These are phyloP conservation scores for Brassica incana DNA, from an alignment of 345 rosid species.

Conservation along the genomic window DNA sequence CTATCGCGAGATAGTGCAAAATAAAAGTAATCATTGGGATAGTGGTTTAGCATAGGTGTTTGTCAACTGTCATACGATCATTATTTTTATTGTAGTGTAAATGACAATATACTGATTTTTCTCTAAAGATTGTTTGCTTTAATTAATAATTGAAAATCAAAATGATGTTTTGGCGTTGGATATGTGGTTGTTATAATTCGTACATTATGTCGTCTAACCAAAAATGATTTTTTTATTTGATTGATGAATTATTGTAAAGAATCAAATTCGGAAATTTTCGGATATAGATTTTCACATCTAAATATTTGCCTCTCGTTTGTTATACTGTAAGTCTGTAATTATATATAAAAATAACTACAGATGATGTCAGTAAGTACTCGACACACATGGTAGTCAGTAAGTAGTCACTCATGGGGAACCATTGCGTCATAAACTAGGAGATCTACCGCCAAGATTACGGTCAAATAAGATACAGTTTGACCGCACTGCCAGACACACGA, in stretches of 20 bases:
- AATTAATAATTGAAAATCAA: constrained; percentile 34
- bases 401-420: constrained; percentile 1
- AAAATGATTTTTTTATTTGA: background rate
- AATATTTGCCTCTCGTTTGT: background rate
- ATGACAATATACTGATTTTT: constrained; percentile 10
- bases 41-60: background rate
- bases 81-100: background rate
- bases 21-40: constrained; percentile 1
- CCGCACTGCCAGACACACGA: constrained; percentile 32
- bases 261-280: background rate
- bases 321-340: background rate
- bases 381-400: too few relatives aligned
- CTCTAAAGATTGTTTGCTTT: constrained; percentile 19
- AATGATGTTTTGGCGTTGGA: background rate
- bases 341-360: background rate
- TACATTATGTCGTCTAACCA: constrained; percentile 18
- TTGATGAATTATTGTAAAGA: background rate
- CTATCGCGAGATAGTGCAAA: constrained; percentile 5
- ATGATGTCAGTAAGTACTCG: constrained; percentile 11
- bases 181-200: constrained; percentile 31
- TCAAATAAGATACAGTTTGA: constrained; percentile 11
- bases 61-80: background rate
- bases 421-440: constrained; percentile 18
- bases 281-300: background rate
- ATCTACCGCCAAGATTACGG: constrained; percentile 3